Base-by-base conservation (phyloP, 345 rosid genomes). In the Geranium brycei region DNA sequence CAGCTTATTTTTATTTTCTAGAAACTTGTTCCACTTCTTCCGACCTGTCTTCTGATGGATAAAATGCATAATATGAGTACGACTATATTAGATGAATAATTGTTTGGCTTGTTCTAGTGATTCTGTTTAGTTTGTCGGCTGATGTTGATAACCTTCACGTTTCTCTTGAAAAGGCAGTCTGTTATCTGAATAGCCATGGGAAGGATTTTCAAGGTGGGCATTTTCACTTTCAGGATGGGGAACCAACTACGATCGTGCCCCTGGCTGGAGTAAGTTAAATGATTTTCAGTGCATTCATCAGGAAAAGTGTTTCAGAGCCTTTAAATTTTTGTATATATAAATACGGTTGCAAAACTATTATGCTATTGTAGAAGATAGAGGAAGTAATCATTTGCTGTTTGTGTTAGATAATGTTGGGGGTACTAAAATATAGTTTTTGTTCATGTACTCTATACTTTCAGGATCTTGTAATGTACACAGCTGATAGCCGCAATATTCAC, bases 401-500 rank as follows among this genome's bases (percentile, higher is more conserved):
- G 41, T 64, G 59, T 2, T 23, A 38, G 16, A 13, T 47, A 47
- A 3, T 47, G 53, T 13, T 35, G 41, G 3, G 41, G 41, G 4
- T 35, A 35, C 7, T 35, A 35, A 7, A 35, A 35, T 35, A 7
- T 23, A 23, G 28, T 23, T 35, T 35, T 35, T 47, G 1, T 47
- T 47, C 28, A 47, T 47, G 14, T 66, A 40, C 64, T 67, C 31
- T 55, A 30, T 68, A 3, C 57, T 69, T 15, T 38, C 80, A 90
- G 97, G 96, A 85, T 82, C 88, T 79, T 62, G 76, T 80, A n/a
- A 78, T 93, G 55, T 93, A 90, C 82, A 93, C 95, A 59, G 96
- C 96, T 66, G 99, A 93, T 77, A 77, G 79, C 76, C 73, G 80
- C 66, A 93, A 90, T 64, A 72, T 83, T 68, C 96, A 90, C 77